Evolutionary conservation across 108 stramenopile species (phyloP), one percentile per base, ranked within the genome.

Genomic region (Pseudonitzschia delicatissima): DNA sequence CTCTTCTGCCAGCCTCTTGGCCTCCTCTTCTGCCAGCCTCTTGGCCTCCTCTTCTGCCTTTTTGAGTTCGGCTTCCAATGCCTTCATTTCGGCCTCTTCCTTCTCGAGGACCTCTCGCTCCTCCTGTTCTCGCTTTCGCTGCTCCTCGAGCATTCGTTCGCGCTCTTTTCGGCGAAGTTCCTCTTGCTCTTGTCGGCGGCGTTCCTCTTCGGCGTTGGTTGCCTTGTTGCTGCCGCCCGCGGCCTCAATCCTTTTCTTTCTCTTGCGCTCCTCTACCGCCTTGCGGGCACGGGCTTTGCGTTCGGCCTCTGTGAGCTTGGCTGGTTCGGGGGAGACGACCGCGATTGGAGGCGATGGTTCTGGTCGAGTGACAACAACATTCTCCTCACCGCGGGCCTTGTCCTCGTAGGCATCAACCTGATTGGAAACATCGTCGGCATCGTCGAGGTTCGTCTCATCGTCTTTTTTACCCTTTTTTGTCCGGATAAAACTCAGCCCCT

Each of bases 201-300:
- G 62, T 50, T 64, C 53, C 0, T 36, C 39, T 44, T 68, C 45
- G 5, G 45, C 45, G 45, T 17, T 45, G 15, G n/a, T 45, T n/a
- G 11, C 15, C 15, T 45, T 45, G 11, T 45, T 45, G 11, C 45
- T 45, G 15, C 15, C 15, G 5, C 11, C 42, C 42, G 42, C 15
- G 12, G 12, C 42, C 42, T 13, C 12, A 9, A 44, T 44, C 42
- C 42, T 9, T 9, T 9, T 9, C 63, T 76, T 76, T 4, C 74
- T 62, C 34, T 76, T 76, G 42, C 74, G 74, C 20, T 76, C 74
- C 29, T 76, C 74, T 7, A 76, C 68, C 45, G 74, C 74, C 20
- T 50, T 48, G 5, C 74, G 74, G 20, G 68, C 66, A 42, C 67
- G 59, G 36, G 59, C 68, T 20, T 58, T 58, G 34, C 68, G 74